Evolutionary conservation across 2,329 filamentous ascomycete genomes (phyloP).

Genomic region (Chalaropsis thielavioides): DNA sequence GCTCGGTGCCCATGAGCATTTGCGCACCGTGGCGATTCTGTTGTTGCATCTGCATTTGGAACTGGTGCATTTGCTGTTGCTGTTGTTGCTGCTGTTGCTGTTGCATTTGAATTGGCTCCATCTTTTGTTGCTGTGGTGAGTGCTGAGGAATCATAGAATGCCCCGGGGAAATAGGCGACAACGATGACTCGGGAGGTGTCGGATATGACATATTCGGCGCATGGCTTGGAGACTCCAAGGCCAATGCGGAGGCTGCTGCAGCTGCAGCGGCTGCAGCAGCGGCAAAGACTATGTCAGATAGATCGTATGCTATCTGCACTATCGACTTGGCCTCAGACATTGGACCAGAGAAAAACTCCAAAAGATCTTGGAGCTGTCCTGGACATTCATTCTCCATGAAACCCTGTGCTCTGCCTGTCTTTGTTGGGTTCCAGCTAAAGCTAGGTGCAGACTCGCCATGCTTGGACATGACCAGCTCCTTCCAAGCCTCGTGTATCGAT

Average conservation of each 20-base stretch:
- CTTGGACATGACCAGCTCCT: conserved; percentile 37
- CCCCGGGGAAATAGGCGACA: conserved; percentile 20
- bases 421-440: conserved; percentile 46
- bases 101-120: conserved; percentile 22
- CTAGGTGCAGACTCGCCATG: conserved; percentile 45
- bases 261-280: conserved; percentile 15
- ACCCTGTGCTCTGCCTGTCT: conserved; percentile 41
- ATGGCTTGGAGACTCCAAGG: conserved; percentile 20
- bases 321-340: conserved; percentile 43
- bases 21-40: conserved; percentile 14
- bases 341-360: conserved; percentile 49
- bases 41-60: neutral
- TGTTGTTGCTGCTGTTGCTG: conserved; percentile 23
- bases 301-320: conserved; percentile 43
- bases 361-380: conserved; percentile 47
- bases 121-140: conserved; percentile 24
- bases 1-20: conserved; percentile 21
- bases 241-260: neutral
- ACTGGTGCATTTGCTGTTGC: conserved; percentile 14
- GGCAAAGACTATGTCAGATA: conserved; percentile 34
- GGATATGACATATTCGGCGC: conserved; percentile 21
- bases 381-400: conserved; percentile 48
- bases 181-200: conserved; percentile 21
- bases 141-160: conserved; percentile 21
- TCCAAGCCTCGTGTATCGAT: conserved; percentile 47